A percentile compares a stretch with the other conserved stretches of the same genome.
These are phyloP conservation scores for Ophiocordyceps polyrhachis-furcata DNA, from an alignment of 2,329 filamentous ascomycete species.

Conservation along the genomic window DNA sequence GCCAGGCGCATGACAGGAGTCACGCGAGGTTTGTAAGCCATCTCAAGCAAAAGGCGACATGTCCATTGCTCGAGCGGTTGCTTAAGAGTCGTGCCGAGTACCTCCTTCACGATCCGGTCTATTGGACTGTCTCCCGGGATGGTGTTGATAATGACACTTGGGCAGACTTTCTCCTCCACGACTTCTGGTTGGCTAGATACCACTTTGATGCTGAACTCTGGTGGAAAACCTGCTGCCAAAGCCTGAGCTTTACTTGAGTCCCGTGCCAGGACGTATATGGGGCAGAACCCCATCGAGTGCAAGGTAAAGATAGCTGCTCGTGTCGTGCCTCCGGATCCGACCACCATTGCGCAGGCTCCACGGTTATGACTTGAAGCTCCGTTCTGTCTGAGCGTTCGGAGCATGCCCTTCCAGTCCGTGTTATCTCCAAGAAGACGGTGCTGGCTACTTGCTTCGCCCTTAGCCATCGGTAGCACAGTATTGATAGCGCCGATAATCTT, in stretches of 20 bases:
- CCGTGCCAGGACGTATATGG: conserved; percentile 75
- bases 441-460: conserved; percentile 18
- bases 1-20: conserved; percentile 79
- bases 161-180: conserved; percentile 27
- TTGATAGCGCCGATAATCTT: conserved; percentile 81
- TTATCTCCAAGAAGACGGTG: conserved; percentile 63
- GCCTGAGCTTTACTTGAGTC: conserved; percentile 47
- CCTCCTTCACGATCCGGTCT: conserved; percentile 43
- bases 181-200: conserved; percentile 32
- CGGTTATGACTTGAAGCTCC: conserved; percentile 30
- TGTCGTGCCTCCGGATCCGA: conserved; percentile 83
- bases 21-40: conserved; percentile 68
- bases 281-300: conserved; percentile 62
- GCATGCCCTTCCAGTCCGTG: conserved; percentile 92
- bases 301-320: conserved; percentile 82
- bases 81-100: not conserved
- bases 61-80: not conserved
- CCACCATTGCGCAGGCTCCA: conserved; percentile 47
- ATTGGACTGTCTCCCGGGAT: conserved; percentile 80
- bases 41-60: not conserved
- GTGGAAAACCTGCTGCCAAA: conserved; percentile 55
- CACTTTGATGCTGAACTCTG: conserved; percentile 50
- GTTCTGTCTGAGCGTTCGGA: conserved; percentile 52
- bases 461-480: conserved; percentile 53
- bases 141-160: conserved; percentile 62